Percentiles rank a stretch among this genome's conserved stretches.
These are phyloP conservation scores for Meyerozyma smithsonii DNA, from an alignment of 1,139 yeast species.

Conservation along the genomic window DNA sequence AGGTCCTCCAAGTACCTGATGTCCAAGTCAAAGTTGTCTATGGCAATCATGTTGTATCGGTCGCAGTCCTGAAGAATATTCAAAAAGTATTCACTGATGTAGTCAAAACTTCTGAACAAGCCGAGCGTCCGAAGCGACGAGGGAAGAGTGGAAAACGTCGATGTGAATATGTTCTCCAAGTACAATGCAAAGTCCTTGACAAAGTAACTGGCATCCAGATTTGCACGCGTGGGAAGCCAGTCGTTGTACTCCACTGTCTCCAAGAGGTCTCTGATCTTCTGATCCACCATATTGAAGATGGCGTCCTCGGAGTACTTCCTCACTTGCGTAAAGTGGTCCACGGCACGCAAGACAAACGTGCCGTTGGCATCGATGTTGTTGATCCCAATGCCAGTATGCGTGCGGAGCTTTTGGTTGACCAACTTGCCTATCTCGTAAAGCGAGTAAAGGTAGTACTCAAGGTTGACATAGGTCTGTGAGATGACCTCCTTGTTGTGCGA, in stretches of 20 bases:
- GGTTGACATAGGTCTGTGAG: slow-evolving; percentile 81
- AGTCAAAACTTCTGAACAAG: slow-evolving; percentile 81
- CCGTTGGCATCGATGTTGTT: slow-evolving; percentile 35
- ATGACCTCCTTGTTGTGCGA: slow-evolving; percentile 83
- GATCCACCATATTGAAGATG: slow-evolving; percentile 75
- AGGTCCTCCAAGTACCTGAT: slow-evolving; percentile 54
- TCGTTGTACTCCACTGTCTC: slow-evolving; percentile 88
- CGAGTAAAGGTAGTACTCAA: slow-evolving; percentile 75
- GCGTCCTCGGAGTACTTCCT: slow-evolving; percentile 76
- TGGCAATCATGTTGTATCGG: slow-evolving; percentile 35
- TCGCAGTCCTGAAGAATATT: slow-evolving; percentile 50
- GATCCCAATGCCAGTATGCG: slow-evolving; percentile 53
- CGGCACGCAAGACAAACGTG: slow-evolving; percentile 37
- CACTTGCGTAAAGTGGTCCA: slow-evolving; percentile 52
- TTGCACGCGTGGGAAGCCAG: slow-evolving; percentile 45
- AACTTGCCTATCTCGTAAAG: slow-evolving; percentile 52
- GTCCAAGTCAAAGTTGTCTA: slow-evolving; percentile 59
- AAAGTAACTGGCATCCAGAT: slow-evolving; percentile 65
- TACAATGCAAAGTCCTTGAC: slow-evolving; percentile 85
- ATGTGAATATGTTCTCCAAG: slow-evolving; percentile 78
- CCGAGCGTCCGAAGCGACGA: slow-evolving; percentile 72
- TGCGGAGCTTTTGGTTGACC: slow-evolving; percentile 36
- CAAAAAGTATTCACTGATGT: slow-evolving; percentile 68
- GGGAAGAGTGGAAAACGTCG: slow-evolving; percentile 84
- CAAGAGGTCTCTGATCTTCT: slow-evolving; percentile 70